Percentiles rank a stretch among this genome's conserved stretches.
Evolutionary conservation across 2,329 filamentous ascomycete species (phyloP).

Genomic region (Pyrenophora seminiperda): DNA sequence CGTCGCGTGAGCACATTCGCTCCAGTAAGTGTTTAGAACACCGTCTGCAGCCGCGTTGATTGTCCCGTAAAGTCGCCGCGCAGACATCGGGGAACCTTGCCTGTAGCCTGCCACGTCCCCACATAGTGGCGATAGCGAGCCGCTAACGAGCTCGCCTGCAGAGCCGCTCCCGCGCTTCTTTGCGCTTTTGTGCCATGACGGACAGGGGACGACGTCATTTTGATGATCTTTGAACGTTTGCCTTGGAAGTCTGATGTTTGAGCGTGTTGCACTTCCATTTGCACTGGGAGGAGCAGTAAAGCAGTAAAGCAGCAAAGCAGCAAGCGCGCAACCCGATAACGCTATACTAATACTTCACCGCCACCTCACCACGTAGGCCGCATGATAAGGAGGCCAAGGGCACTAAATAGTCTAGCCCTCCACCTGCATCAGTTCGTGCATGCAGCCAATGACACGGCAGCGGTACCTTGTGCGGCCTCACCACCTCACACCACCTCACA

Average conservation of each 20-base stretch:
- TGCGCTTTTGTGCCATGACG: neutral
- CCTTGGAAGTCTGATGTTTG: neutral
- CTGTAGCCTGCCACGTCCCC: constrained; percentile 9
- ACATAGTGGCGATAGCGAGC: constrained; percentile 8
- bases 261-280: neutral
- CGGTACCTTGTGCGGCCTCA: neutral
- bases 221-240: neutral
- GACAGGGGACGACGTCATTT: constrained; percentile 8
- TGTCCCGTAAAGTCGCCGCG: constrained; percentile 4
- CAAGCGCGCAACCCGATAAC: neutral
- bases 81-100: constrained; percentile 19
- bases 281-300: neutral
- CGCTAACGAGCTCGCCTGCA: constrained; percentile 3
- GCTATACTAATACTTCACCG: neutral
- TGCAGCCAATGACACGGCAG: neutral
- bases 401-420: constrained; percentile 4
- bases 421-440: constrained; percentile 2
- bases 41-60: constrained; percentile 1
- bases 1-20: neutral
- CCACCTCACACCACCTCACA: too few species aligned
- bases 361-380: constrained; percentile 1
- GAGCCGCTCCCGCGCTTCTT: neutral
- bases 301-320: too few species aligned
- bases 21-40: neutral
- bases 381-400: constrained; percentile 3